Base-by-base conservation (phyloP, 192 early-diverging fungal genomes). In the Ambispora gerdemannii region DNA sequence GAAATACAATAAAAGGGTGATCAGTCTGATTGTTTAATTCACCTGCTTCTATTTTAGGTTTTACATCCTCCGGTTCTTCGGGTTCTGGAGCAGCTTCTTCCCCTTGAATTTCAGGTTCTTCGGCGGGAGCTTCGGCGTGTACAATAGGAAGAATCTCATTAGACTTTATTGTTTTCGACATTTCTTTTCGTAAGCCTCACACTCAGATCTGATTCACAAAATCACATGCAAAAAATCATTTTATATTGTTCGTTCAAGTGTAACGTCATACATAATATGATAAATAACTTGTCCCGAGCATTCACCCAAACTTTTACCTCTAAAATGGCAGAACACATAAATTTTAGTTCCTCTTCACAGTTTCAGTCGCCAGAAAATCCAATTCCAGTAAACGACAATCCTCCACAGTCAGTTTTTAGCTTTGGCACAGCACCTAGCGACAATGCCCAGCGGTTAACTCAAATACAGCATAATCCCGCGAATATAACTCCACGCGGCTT, bases 31-130 rank as follows among this genome's bases (percentile, higher is more conserved):
- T 27, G 17, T 20, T 17, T 50, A 4, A 72, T 74, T 76, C 78
- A 84, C 86, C 84, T 77, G 84, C 86, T 56, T 79, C 73, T 63
- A 88, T 88, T 67, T 76, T 77, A 50, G 81, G 80, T 77, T 82
- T 84, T 67, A 77, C 70, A 77, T 90, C 90, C 71, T 80, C 86
- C 50, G 80, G 83, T 51, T 86, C 84, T 73, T 80, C 82, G 28
- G 78, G 83, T 27, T 72, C 80, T 53, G 71, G 71, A 3, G 65
- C 75, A 35, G 60, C 70, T 22, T 36, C 63, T 27, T 71, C 78
- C 32, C 75, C 79, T 51, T 80, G 77, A 30, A 72, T 77, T 34
- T 78, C 78, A 35, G 53, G 76, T 63, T 83, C 84, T 30, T 77
- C 73, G 24, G 78, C 70, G 24, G 76, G 56, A 17, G 70, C 82